phyloP scores from a whole-genome alignment of 768 basidiomycete species.

The Tricholomella constricta region DNA sequence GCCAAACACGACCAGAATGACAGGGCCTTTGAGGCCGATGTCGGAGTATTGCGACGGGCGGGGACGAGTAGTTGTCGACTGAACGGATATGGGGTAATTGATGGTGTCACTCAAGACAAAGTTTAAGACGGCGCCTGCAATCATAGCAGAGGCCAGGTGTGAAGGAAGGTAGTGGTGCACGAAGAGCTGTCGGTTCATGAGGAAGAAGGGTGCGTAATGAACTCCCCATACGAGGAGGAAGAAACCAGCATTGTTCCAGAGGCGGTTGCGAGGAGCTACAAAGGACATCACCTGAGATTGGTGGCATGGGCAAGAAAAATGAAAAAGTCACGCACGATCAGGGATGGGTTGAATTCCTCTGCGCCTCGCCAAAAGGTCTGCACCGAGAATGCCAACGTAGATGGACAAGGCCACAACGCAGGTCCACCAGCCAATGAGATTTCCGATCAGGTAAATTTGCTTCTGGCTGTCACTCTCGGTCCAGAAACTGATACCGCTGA shows the following conservation, averaged over 20 bases:
- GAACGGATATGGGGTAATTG: slow-evolving; percentile 84
- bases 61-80: slow-evolving; percentile 66
- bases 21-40: slow-evolving; percentile 75
- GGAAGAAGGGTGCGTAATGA: slow-evolving; percentile 97
- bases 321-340: slow-evolving; percentile 61
- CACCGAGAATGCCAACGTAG: slow-evolving; percentile 86
- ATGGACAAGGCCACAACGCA: slow-evolving; percentile 85
- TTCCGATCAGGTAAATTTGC: slow-evolving; percentile 97
- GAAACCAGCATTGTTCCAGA: slow-evolving; percentile 96
- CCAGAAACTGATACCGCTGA: slow-evolving; percentile 99
- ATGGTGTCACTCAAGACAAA: slow-evolving; percentile 89
- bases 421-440: slow-evolving; percentile 93
- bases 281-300: background rate
- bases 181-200: slow-evolving; percentile 96
- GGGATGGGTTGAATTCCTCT: slow-evolving; percentile 85
- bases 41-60: slow-evolving; percentile 65
- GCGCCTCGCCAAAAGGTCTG: slow-evolving; percentile 86
- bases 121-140: slow-evolving; percentile 90
- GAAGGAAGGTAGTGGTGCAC: slow-evolving; percentile 98
- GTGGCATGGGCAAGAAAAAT: background rate
- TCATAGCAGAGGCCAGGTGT: slow-evolving; percentile 87
- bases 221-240: slow-evolving; percentile 94
- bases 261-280: slow-evolving; percentile 86
- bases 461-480: slow-evolving; percentile 81
- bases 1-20: slow-evolving; percentile 58